Evolutionary conservation across 1,284 basidiomycete genomes (phyloP), one percentile per base, ranked within the genome.

Genomic region (Fomitopsis schrenkii): DNA sequence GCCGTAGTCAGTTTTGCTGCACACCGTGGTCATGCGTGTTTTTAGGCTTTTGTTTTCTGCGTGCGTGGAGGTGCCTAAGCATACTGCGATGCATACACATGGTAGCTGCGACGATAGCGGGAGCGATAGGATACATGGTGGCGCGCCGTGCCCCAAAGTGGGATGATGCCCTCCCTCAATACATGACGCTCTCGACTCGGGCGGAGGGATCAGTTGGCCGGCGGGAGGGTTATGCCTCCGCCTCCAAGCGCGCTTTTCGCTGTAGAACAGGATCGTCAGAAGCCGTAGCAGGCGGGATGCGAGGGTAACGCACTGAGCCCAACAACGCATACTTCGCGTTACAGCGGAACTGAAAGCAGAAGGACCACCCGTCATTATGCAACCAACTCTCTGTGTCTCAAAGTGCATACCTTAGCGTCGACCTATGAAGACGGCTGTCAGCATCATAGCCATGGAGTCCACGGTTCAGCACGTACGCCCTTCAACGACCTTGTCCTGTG

Each of bases 401-500:
- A 12, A 62, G 22, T 72, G 69, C 79, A 69, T 72, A 91, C 91
- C 86, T 95, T 96, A 67, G 91, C 77, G 73, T 95, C 94, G 72
- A 95, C 87, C 93, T 94, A 69, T 2, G 64, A 22, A 60, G 17
- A 66, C 1, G 35, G 61, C 36, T 63, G 48, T 68, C 17, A 61
- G 55, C 54, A 62, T 55, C 42, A 12, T 19, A 38, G 42, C 15
- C 15, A 53, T 28, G 63, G 36, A 60, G 35, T 64, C 41, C 55
- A 26, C 42, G 35, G 59, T 46, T 26, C 8, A 28, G 44, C 7
- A 89, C 90, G 68, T 83, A 94, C 97, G 85, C 96, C 96, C 82
- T 90, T 95, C 82, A 94, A 76, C 62, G 93, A 96, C 67, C 90
- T 86, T 74, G 93, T 89, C 75, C 89, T 80, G 77, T 87, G 83